These are phyloP conservation scores for Otatea glauca DNA, from an alignment of 176 grass and related monocot species.

Conservation along the genomic window DNA sequence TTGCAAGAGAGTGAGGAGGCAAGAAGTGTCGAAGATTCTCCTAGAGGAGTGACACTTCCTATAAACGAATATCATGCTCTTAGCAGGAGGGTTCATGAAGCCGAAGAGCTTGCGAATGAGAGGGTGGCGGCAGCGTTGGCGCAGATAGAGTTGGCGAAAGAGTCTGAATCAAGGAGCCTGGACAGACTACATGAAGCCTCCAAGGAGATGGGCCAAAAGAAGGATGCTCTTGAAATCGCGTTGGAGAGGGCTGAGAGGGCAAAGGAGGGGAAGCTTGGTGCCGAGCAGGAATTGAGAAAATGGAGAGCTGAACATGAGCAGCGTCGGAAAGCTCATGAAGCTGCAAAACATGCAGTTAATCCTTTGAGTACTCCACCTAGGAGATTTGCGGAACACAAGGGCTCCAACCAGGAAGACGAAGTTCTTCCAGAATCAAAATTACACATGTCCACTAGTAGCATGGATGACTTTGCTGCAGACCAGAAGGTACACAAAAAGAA, in stretches of 20 bases:
- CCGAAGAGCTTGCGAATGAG: slow-evolving; percentile 68
- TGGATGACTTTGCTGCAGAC: slow-evolving; percentile 35
- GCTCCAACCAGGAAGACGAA: slow-evolving; percentile 46
- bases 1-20: slow-evolving; percentile 77
- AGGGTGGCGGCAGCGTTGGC: slow-evolving; percentile 61
- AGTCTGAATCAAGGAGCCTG: slow-evolving; percentile 62
- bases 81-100: slow-evolving; percentile 80
- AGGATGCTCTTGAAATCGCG: slow-evolving; percentile 56
- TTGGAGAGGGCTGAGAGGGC: slow-evolving; percentile 70
- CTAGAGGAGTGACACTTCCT: slow-evolving; percentile 62
- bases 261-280: slow-evolving; percentile 86
- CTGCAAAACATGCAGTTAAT: slow-evolving; percentile 52
- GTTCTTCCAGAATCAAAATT: slow-evolving; percentile 42
- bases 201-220: slow-evolving; percentile 55
- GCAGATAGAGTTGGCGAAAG: slow-evolving; percentile 70
- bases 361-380: slow-evolving; percentile 44
- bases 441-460: slow-evolving; percentile 38
- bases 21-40: slow-evolving; percentile 59
- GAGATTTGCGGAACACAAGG: slow-evolving; percentile 40
- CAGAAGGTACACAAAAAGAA: slow-evolving; percentile 69
- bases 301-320: slow-evolving; percentile 82
- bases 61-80: slow-evolving; percentile 69
- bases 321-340: slow-evolving; percentile 62
- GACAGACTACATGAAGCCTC: slow-evolving; percentile 62
- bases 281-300: slow-evolving; percentile 84